phyloP scores from a whole-genome alignment of 2,329 filamentous ascomycete genomes.

The Exophiala mesophila region DNA sequence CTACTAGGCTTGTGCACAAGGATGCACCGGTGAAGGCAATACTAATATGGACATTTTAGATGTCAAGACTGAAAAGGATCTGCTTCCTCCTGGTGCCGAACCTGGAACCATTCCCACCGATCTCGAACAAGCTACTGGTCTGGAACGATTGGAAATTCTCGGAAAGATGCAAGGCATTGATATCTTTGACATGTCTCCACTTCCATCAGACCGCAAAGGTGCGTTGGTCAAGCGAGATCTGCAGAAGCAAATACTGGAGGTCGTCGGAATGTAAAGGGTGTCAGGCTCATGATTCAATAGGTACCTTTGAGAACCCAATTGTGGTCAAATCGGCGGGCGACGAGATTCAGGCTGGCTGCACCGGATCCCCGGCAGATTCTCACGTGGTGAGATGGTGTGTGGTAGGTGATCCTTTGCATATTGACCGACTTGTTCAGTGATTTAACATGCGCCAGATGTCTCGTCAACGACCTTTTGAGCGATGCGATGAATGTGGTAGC shows the following conservation, averaged over 20 bases:
- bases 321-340: conserved; percentile 85
- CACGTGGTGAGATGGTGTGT: conserved; percentile 88
- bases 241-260: too few relatives aligned
- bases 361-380: conserved; percentile 85
- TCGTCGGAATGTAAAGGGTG: not conserved
- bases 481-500: conserved; percentile 93
- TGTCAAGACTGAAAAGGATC: conserved; percentile 74
- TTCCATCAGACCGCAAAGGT: conserved; percentile 87
- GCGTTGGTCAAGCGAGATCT: conserved; percentile 31
- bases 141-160: conserved; percentile 96
- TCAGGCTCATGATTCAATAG: conserved; percentile 40
- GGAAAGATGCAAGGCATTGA: conserved; percentile 99
- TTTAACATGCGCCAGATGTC: conserved; percentile 65
- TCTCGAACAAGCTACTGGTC: conserved; percentile 90
- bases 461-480: conserved; percentile 84
- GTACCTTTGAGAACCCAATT: conserved; percentile 86
- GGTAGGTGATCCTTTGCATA: conserved; percentile 49
- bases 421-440: not conserved
- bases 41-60: too few relatives aligned
- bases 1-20: conserved; percentile 7
- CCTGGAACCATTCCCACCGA: conserved; percentile 86
- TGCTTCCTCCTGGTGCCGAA: conserved; percentile 74
- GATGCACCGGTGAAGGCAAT: too few relatives aligned
- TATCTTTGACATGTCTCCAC: conserved; percentile 95
- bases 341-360: conserved; percentile 96